phyloP scores from a whole-genome alignment of 306 rosid genomes.

The Acacia acuminata region DNA sequence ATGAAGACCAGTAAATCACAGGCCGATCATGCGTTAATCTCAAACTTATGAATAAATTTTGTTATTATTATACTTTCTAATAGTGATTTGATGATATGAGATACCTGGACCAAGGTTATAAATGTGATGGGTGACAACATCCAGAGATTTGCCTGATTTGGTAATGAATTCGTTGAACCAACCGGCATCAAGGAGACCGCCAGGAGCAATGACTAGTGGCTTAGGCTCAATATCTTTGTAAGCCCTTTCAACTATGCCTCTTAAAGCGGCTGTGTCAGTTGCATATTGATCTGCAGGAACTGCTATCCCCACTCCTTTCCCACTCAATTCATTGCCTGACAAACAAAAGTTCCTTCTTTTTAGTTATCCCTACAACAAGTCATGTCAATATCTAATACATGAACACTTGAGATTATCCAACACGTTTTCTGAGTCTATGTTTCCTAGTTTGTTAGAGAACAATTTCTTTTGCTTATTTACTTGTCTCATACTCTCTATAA shows the following conservation, averaged over 20 bases:
- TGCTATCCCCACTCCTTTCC: conserved; percentile 74
- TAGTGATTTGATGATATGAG: conserved; percentile 1
- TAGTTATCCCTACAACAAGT: background rate
- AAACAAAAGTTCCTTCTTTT: background rate
- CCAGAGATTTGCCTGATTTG: conserved; percentile 47
- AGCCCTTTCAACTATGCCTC: conserved; percentile 46
- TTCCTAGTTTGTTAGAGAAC: background rate
- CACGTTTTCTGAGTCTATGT: background rate
- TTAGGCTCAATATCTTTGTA: conserved; percentile 52
- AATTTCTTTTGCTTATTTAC: background rate
- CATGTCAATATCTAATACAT: background rate
- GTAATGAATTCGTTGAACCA: conserved; percentile 69
- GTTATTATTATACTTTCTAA: background rate
- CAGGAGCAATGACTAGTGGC: conserved; percentile 85
- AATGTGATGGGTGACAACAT: conserved; percentile 78
- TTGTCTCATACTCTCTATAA: background rate
- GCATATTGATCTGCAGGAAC: conserved; percentile 73
- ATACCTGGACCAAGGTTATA: conserved; percentile 93
- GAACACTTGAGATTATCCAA: background rate
- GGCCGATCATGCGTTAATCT: background rate
- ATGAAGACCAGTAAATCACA: background rate
- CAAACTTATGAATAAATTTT: background rate
- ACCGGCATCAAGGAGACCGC: conserved; percentile 76
- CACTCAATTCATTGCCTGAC: conserved; percentile 86
- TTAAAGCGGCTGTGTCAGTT: conserved; percentile 56